Evolutionary conservation across 2,329 filamentous ascomycete genomes (phyloP).

Genomic region (Colletotrichum eremochloae): DNA sequence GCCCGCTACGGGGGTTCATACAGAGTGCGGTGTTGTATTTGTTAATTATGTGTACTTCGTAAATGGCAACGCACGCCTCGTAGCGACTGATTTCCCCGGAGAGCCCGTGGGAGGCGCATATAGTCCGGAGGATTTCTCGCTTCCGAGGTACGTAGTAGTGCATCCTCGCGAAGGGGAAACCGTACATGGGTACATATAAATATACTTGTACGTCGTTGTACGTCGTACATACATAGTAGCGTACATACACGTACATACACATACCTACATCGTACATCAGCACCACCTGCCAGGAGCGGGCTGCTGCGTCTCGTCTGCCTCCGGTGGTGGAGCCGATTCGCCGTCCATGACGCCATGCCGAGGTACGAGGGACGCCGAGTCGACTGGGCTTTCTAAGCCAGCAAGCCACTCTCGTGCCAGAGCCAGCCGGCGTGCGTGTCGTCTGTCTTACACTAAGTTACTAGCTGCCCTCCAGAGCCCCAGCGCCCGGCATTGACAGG

Average conservation of each 20-base stretch:
- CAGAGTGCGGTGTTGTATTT: not conserved
- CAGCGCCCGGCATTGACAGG: not conserved
- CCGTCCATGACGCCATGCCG: conserved; percentile 37
- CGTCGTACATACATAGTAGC: too few species aligned
- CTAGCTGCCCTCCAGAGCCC: not conserved
- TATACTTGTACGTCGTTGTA: not conserved
- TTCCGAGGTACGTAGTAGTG: not conserved
- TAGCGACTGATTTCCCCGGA: conserved; percentile 4
- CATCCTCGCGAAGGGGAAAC: too few species aligned
- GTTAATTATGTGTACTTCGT: not conserved
- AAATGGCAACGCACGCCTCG: not conserved
- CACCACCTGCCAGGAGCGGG: not conserved
- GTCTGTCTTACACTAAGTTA: too few species aligned
- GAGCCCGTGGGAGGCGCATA: not conserved
- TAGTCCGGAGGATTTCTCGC: conserved; percentile 5
- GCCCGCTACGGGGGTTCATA: not conserved
- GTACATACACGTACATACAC: not conserved
- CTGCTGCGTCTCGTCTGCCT: conserved; percentile 24
- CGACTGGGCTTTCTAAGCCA: not conserved
- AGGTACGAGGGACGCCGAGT: conserved; percentile 22
- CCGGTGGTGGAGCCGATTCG: conserved; percentile 17
- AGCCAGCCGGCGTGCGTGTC: not conserved
- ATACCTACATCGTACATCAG: too few species aligned
- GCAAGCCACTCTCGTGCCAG: not conserved
- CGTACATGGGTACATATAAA: not conserved